A percentile compares a stretch with the other conserved stretches of the same genome.
These are phyloP conservation scores for Phaseolus lunatus DNA, from an alignment of 306 rosid species.

Conservation along the genomic window DNA sequence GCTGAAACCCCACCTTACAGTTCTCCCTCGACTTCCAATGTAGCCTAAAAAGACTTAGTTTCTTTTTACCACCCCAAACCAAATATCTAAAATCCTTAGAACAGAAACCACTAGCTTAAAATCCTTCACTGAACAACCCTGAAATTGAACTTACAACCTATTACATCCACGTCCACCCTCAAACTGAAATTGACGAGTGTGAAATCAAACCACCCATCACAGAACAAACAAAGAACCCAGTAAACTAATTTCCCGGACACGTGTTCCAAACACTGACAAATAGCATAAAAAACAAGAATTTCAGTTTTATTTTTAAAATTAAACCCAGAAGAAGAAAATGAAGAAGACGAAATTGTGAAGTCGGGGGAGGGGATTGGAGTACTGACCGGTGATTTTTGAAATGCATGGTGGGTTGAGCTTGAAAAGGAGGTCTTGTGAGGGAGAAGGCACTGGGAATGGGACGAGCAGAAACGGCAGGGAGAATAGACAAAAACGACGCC, in stretches of 20 bases:
- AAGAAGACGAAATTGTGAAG: neutral
- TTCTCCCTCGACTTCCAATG: neutral
- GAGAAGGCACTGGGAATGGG: constrained; percentile 46
- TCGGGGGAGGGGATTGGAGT: constrained; percentile 18
- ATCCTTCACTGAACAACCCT: neutral
- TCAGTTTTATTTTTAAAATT: neutral
- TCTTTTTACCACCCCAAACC: neutral
- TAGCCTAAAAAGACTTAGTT: neutral
- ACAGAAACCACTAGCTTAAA: neutral
- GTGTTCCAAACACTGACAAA: constrained; percentile 1
- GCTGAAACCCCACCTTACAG: neutral
- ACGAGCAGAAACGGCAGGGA: constrained; percentile 56
- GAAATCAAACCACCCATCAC: neutral
- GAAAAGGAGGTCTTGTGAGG: constrained; percentile 47
- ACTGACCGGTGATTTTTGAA: constrained; percentile 58
- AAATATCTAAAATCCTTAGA: neutral
- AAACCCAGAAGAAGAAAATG: neutral
- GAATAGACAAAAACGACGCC: constrained; percentile 67
- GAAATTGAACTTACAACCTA: neutral
- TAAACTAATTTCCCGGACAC: constrained; percentile 8
- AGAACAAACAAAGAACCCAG: constrained; percentile 10
- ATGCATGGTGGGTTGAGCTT: constrained; percentile 52
- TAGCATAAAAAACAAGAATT: constrained; percentile 7
- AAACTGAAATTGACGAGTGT: constrained; percentile 3
- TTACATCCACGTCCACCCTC: neutral